A percentile compares a stretch with the other conserved stretches of the same genome.
Conservation (phyloP, 2,329 filamentous ascomycete species). For the Paracamarosporium sp. region DNA sequence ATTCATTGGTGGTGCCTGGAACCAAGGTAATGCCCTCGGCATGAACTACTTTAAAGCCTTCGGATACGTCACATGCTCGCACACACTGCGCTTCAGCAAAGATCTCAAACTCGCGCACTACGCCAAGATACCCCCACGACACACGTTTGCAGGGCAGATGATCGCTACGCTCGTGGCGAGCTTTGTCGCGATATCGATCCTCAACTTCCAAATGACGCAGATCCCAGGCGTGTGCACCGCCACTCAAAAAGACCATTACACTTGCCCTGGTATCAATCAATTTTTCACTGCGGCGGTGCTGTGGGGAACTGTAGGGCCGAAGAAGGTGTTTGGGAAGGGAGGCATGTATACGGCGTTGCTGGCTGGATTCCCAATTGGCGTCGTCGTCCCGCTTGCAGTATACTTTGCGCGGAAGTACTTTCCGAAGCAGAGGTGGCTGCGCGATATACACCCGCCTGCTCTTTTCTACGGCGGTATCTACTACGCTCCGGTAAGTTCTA, state of each 20-base stretch:
- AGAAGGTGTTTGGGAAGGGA: slow-evolving; percentile 57
- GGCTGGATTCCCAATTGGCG: slow-evolving; percentile 60
- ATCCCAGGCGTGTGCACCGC: slow-evolving; percentile 59
- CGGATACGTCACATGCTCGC: slow-evolving; percentile 15
- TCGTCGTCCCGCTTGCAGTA: slow-evolving; percentile 54
- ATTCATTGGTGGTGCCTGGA: slow-evolving; percentile 14
- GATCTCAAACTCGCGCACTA: slow-evolving; percentile 51
- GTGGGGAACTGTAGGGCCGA: slow-evolving; percentile 62
- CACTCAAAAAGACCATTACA: slow-evolving; percentile 49
- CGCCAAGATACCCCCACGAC: slow-evolving; percentile 67
- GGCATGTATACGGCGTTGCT: slow-evolving; percentile 59
- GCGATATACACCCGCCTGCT: slow-evolving; percentile 36
- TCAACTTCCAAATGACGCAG: slow-evolving; percentile 54
- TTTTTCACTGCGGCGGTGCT: slow-evolving; percentile 65
- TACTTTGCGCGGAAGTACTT: slow-evolving; percentile 53
- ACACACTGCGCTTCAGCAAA: slow-evolving; percentile 17
- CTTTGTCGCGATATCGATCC: slow-evolving; percentile 58
- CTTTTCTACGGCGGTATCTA: slow-evolving; percentile 11
- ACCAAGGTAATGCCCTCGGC: slow-evolving; percentile 13
- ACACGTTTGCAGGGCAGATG: slow-evolving; percentile 67
- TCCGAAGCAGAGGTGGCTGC: slow-evolving; percentile 34
- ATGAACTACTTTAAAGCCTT: slow-evolving; percentile 17
- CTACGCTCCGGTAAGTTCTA: slow-evolving; percentile 14
- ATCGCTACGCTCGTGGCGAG: slow-evolving; percentile 63
- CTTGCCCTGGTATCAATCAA: slow-evolving; percentile 61